Percentiles rank a stretch among this genome's conserved stretches.
These are phyloP conservation scores for Suhomyces yuchorum DNA, from an alignment of 1,139 yeast species.

Conservation along the genomic window DNA sequence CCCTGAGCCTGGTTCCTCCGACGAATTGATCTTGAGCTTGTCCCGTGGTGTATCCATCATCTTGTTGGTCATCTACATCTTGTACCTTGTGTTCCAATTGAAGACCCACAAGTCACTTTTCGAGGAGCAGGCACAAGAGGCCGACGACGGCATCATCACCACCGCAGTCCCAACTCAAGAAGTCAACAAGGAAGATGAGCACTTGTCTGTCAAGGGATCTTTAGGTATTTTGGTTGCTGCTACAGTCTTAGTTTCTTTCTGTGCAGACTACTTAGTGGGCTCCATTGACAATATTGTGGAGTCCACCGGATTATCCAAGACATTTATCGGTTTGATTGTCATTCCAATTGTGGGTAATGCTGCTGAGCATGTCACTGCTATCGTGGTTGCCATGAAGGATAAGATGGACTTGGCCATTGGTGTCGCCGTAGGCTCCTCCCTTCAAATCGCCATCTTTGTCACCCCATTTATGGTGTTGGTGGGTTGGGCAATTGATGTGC, in stretches of 20 bases:
- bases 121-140: constrained; percentile 43
- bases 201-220: constrained; percentile 45
- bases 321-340: constrained; percentile 89
- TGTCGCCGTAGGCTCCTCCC: constrained; percentile 95
- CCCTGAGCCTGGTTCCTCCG: constrained; percentile 45
- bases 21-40: constrained; percentile 62
- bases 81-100: constrained; percentile 84
- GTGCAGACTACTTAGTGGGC: constrained; percentile 92
- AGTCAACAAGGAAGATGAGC: constrained; percentile 29
- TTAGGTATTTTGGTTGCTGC: constrained; percentile 55
- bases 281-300: constrained; percentile 88
- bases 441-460: constrained; percentile 91
- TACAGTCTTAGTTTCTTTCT: constrained; percentile 81
- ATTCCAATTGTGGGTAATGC: constrained; percentile 98
- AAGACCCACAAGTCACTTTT: constrained; percentile 72
- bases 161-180: constrained; percentile 36
- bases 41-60: constrained; percentile 88
- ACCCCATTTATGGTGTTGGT: constrained; percentile 92
- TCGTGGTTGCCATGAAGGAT: constrained; percentile 90
- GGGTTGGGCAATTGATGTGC: constrained; percentile 89
- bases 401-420: constrained; percentile 98
- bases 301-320: constrained; percentile 83
- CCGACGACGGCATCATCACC: constrained; percentile 40
- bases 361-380: constrained; percentile 97
- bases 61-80: constrained; percentile 71